Percentiles rank a stretch among this genome's conserved stretches.
Evolutionary conservation across 495 filamentous ascomycete genomes (phyloP).

Genomic region (Penicillium tannophilum): DNA sequence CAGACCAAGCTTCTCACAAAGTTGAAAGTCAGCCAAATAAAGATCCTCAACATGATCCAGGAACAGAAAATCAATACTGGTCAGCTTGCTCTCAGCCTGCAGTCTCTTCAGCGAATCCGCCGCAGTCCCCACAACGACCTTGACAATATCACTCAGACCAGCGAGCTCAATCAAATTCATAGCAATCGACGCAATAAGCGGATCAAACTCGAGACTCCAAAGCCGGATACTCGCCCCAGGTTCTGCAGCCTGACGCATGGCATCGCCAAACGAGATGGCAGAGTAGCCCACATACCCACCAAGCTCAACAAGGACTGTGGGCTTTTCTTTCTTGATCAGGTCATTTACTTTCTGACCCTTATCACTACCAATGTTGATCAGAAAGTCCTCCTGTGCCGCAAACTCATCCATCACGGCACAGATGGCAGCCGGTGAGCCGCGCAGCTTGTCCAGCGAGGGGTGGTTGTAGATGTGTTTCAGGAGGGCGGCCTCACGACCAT

Average conservation of each 20-base stretch:
- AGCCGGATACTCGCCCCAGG: constrained; percentile 32
- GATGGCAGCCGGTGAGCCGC: constrained; percentile 57
- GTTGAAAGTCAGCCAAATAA: constrained; percentile 17
- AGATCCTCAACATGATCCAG: constrained; percentile 22
- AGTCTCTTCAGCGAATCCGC: constrained; percentile 13
- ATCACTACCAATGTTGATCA: constrained; percentile 73
- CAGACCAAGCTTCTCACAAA: constrained; percentile 15
- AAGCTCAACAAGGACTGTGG: constrained; percentile 62
- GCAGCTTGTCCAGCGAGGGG: constrained; percentile 50
- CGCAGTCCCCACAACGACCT: constrained; percentile 61
- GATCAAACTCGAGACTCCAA: constrained; percentile 65
- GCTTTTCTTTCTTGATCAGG: constrained; percentile 59
- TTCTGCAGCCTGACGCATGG: constrained; percentile 56
- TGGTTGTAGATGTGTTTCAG: constrained; percentile 60
- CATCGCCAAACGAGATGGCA: constrained; percentile 63
- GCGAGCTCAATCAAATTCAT: constrained; percentile 63
- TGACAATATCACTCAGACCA: constrained; percentile 64
- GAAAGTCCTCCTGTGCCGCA: constrained; percentile 60
- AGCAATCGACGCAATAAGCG: constrained; percentile 66
- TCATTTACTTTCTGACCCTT: constrained; percentile 64
- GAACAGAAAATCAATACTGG: constrained; percentile 18
- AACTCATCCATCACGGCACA: constrained; percentile 67
- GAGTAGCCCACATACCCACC: constrained; percentile 76
- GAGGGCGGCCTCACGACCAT: constrained; percentile 67
- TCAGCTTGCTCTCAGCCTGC: constrained; percentile 1